These are phyloP conservation scores for Quercus glauca DNA, from an alignment of 306 rosid species.

Conservation along the genomic window DNA sequence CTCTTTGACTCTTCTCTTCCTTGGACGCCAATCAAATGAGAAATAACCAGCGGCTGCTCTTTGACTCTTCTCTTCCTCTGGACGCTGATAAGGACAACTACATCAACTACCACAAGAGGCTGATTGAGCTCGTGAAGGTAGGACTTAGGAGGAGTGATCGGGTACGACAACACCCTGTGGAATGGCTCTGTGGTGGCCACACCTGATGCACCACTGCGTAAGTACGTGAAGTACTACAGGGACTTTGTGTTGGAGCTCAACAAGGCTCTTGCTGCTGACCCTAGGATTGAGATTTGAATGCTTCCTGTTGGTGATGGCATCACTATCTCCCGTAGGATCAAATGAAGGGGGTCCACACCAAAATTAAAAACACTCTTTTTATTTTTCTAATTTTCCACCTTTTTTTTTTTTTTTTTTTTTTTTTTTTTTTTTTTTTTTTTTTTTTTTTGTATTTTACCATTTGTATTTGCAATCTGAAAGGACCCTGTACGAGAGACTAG, in stretches of 20 bases:
- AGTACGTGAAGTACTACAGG: conserved; percentile 83
- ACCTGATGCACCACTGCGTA: conserved; percentile 76
- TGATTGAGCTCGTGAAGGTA: conserved; percentile 72
- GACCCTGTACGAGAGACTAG: not conserved
- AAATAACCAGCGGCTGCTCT: no score
- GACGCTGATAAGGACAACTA: conserved; percentile 94
- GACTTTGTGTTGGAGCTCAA: conserved; percentile 88
- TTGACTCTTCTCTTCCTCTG: not conserved
- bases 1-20: no score
- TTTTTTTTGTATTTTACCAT: not conserved
- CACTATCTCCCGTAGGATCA: conserved; percentile 84
- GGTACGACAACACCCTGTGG: conserved; percentile 94
- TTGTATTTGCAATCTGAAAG: not conserved
- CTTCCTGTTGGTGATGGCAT: conserved; percentile 89
- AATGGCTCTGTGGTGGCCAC: conserved; percentile 92
- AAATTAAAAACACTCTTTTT: not conserved
- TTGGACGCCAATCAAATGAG: no score
- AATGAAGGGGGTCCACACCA: conserved; percentile 7
- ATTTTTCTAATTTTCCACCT: not conserved
- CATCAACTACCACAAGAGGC: conserved; percentile 84
- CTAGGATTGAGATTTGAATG: conserved; percentile 87
- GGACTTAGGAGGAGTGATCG: conserved; percentile 90
- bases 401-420: no score
- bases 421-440: no score
- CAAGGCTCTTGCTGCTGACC: conserved; percentile 77